phyloP scores from a whole-genome alignment of 2,329 filamentous ascomycete species.

The Penicillium italicum region DNA sequence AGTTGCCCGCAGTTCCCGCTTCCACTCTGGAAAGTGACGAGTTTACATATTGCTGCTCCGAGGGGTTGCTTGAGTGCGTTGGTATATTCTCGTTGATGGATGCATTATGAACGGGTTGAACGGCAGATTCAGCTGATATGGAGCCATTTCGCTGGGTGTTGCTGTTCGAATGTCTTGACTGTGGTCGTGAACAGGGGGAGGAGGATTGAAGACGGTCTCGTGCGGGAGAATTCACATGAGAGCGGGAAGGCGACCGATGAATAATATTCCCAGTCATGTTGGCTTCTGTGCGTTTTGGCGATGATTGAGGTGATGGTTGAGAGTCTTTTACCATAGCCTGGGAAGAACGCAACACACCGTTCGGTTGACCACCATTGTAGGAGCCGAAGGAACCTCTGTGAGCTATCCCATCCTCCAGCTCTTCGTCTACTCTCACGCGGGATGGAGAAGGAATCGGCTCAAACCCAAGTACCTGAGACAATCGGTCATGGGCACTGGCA shows the following conservation, averaged over 20 bases:
- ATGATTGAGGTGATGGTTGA: conserved; percentile 33
- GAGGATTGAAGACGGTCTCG: conserved; percentile 22
- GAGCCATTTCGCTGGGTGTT: background rate
- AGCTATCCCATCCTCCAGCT: background rate
- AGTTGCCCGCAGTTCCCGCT: conserved; percentile 24
- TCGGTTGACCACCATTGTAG: conserved; percentile 4
- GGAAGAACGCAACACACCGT: conserved; percentile 24
- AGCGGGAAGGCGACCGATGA: background rate
- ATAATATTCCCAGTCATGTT: background rate
- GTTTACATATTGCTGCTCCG: conserved; percentile 2
- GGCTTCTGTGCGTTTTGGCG: conserved; percentile 5
- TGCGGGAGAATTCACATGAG: conserved; percentile 13
- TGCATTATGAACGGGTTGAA: conserved; percentile 4
- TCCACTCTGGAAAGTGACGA: conserved; percentile 8
- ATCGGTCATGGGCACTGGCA: conserved; percentile 36
- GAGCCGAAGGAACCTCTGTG: conserved; percentile 1
- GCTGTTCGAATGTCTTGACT: conserved; percentile 5
- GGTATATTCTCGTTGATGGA: conserved; percentile 8
- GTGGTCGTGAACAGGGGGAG: conserved; percentile 22
- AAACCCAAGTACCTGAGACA: conserved; percentile 38
- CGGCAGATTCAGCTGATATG: conserved; percentile 3
- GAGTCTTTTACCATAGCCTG: conserved; percentile 39
- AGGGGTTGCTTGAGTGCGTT: conserved; percentile 17
- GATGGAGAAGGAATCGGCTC: conserved; percentile 19
- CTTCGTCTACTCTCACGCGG: conserved; percentile 3